Evolutionary conservation across 169 alveolate genomes (phyloP).

Genomic region (Theileria equi): DNA sequence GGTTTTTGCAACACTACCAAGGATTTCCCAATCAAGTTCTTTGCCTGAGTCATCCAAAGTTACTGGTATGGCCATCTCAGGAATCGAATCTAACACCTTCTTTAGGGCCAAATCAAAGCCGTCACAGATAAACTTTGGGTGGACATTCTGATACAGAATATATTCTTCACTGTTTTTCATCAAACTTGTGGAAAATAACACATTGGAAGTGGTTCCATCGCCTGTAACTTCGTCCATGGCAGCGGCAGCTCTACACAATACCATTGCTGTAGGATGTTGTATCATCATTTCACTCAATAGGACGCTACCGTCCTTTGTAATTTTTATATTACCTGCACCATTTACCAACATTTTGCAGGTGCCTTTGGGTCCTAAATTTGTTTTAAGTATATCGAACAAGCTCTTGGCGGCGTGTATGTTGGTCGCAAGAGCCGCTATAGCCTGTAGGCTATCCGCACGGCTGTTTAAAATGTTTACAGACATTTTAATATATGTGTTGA

Average conservation of each 20-base stretch:
- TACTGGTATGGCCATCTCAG: constrained; percentile 73
- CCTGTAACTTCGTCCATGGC: constrained; percentile 98
- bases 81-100: constrained; percentile 86
- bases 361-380: constrained; percentile 98
- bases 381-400: constrained; percentile 91
- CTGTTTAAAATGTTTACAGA: constrained; percentile 85
- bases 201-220: constrained; percentile 98
- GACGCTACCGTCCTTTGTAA: constrained; percentile 96
- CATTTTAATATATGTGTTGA: constrained; percentile 41
- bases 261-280: constrained; percentile 98
- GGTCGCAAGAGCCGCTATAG: constrained; percentile 93
- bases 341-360: constrained; percentile 98
- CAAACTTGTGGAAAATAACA: constrained; percentile 93
- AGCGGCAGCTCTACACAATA: constrained; percentile 98
- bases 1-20: constrained; percentile 90
- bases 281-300: constrained; percentile 97
- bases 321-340: constrained; percentile 91
- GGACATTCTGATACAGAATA: constrained; percentile 89
- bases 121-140: constrained; percentile 95
- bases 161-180: constrained; percentile 77
- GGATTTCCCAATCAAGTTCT: constrained; percentile 83
- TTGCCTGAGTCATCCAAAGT: constrained; percentile 13
- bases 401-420: constrained; percentile 97
- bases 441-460: constrained; percentile 94
- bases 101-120: constrained; percentile 94